These are phyloP conservation scores for Cryptosporidium ubiquitum DNA, from an alignment of 169 alveolate genomes.

Conservation along the genomic window DNA sequence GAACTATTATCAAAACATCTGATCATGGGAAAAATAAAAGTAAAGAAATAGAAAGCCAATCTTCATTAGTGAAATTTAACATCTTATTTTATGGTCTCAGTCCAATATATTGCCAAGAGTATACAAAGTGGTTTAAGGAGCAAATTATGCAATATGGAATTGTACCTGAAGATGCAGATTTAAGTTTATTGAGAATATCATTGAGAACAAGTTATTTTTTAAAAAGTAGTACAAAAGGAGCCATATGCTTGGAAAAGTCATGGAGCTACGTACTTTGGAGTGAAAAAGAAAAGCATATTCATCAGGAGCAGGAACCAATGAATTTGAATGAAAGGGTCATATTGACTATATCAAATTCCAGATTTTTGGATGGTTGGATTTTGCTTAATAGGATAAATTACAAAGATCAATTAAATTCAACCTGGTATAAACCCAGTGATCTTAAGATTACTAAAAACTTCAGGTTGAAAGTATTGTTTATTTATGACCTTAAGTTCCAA, in stretches of 20 bases:
- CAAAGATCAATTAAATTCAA: not conserved
- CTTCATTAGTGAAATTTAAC: conserved; percentile 16
- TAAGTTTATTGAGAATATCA: conserved; percentile 10
- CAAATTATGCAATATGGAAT: not conserved
- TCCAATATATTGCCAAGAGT: conserved; percentile 34
- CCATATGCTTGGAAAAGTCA: not conserved
- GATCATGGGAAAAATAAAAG: not conserved
- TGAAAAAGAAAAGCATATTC: not conserved
- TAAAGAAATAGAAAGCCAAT: not conserved
- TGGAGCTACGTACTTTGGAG: conserved; percentile 57
- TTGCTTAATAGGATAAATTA: conserved; percentile 16
- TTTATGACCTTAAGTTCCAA: conserved; percentile 29
- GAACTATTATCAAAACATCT: not conserved
- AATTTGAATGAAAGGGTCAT: conserved; percentile 31
- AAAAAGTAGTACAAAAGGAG: not conserved
- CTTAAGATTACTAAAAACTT: not conserved
- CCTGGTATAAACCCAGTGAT: conserved; percentile 48
- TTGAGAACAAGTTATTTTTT: not conserved
- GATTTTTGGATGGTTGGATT: conserved; percentile 45
- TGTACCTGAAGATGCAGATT: not conserved
- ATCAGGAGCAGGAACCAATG: not conserved
- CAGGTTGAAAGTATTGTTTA: not conserved
- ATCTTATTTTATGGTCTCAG: conserved; percentile 26
- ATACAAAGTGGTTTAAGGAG: not conserved
- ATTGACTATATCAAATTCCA: conserved; percentile 9